Evolutionary conservation across 345 rosid genomes (phyloP).

Genomic region (Brassica nigra): DNA sequence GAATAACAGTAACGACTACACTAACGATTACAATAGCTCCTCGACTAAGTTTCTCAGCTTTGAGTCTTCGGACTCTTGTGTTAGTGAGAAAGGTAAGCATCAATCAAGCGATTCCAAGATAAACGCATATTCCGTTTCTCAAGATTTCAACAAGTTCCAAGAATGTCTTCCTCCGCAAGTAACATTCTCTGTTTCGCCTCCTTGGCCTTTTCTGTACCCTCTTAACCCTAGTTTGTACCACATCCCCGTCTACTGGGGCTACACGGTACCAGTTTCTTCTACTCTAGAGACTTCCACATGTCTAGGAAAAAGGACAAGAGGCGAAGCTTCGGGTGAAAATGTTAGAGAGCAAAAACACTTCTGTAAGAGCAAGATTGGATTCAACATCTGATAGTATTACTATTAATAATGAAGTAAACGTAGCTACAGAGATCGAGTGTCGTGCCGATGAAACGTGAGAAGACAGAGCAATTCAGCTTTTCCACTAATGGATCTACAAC

Average conservation of each 20-base stretch:
- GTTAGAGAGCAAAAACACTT: not conserved
- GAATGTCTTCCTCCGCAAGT: constrained; percentile 39
- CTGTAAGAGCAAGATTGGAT: constrained; percentile 10
- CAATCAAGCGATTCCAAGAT: constrained; percentile 3
- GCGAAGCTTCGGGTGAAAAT: constrained; percentile 20
- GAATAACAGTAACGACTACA: not conserved
- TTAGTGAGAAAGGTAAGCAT: not conserved
- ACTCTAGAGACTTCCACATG: constrained; percentile 18
- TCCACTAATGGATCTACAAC: constrained; percentile 45
- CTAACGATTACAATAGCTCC: constrained; percentile 42
- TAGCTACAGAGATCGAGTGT: constrained; percentile 20
- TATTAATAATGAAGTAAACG: not conserved
- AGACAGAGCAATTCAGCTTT: constrained; percentile 38
- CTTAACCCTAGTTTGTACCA: constrained; percentile 49
- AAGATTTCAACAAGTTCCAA: constrained; percentile 18
- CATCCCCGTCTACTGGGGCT: constrained; percentile 52
- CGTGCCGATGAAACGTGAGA: constrained; percentile 44
- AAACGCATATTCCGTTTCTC: constrained; percentile 6
- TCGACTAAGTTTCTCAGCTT: constrained; percentile 53
- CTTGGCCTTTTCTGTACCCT: constrained; percentile 48
- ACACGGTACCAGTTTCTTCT: constrained; percentile 27
- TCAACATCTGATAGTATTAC: not conserved
- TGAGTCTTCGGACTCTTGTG: constrained; percentile 49
- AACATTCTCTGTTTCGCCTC: constrained; percentile 33
- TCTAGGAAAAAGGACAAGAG: constrained; percentile 65